These are phyloP conservation scores for Fraxinus albicans DNA, from an alignment of 305 asterid species.

Conservation along the genomic window DNA sequence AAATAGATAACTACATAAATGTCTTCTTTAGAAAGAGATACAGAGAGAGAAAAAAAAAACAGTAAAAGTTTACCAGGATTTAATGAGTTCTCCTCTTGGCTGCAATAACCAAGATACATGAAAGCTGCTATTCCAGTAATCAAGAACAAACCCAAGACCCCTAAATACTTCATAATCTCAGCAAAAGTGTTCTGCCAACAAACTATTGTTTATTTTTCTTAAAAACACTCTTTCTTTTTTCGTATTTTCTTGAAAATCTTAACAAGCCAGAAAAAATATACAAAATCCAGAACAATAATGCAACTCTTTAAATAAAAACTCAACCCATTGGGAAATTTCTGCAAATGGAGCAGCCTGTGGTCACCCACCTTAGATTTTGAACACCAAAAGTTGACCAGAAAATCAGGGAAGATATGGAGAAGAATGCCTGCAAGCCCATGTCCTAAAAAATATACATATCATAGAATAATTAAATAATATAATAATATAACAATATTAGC, in stretches of 20 bases:
- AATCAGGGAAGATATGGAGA: conserved; percentile 40
- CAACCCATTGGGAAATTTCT: conserved; percentile 21
- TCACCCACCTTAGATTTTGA: conserved; percentile 16
- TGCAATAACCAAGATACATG: conserved; percentile 34
- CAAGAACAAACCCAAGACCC: conserved; percentile 47
- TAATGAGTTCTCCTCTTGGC: conserved; percentile 32
- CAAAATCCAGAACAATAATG: neutral
- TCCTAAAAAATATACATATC: conserved; percentile 8
- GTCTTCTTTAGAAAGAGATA: neutral
- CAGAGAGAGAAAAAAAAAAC: neutral
- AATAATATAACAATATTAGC: neutral
- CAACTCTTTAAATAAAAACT: conserved; percentile 19
- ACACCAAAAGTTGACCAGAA: conserved; percentile 26
- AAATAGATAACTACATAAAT: neutral
- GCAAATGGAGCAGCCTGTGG: conserved; percentile 4
- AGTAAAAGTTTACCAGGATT: conserved; percentile 34
- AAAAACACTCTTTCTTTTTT: conserved; percentile 1
- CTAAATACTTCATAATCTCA: conserved; percentile 56
- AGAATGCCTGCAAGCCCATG: conserved; percentile 25
- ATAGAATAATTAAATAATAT: neutral
- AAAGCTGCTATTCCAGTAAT: conserved; percentile 36
- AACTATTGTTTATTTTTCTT: neutral
- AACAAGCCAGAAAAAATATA: conserved; percentile 2
- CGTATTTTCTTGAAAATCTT: neutral
- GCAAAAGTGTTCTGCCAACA: neutral